Base-by-base conservation (phyloP, 106 monocot genomes). In the Platanthera zijinensis region DNA sequence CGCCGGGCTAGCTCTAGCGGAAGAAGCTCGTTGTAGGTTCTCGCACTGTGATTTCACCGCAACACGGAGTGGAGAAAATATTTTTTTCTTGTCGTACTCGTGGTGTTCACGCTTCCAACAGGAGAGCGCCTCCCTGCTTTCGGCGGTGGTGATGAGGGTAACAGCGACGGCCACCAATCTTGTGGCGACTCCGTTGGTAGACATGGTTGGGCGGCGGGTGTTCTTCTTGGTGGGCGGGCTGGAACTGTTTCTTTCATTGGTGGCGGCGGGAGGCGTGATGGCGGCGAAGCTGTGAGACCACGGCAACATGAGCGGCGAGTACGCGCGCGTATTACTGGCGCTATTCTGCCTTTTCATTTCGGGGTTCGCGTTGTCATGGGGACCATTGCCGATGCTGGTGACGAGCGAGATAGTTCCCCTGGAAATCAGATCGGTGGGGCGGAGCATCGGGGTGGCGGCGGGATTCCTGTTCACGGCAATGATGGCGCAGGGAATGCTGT, bases 161-260 rank as follows among this genome's bases (percentile, higher is more conserved):
- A 78, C 84, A 8, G 82, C 52, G 47, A 59, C 74, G 7, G 83
- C 8, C 0, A 62, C 75, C 48, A 78, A 12, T 4, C 21, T 82
- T 1, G 25, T 77, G 10, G 53, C 83, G 0, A 62, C 52, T 12
- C 8, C 72, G 14, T 32, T 73, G 0, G 76, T 86, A 6, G 86
- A 89, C 79, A 46, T 73, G 22, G 59, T 39, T 3, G 88, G 90
- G 4, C 73, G 90, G 7, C 50, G 56, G 39, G 22, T 51, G 13
- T 68, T 90, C 17, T 90, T 90, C 75, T 13, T 86, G 7, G 11
- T 69, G 2, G 88, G 84, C 7, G 88, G 90, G 3, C 5, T 51
- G 39, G 51, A 83, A 52, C 84, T 90, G 88, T 46, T 94, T 22
- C 0, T 82, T 5, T 85, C 77, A 39, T 87, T 84, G 83, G 83